Evolutionary conservation across 768 basidiomycete species (phyloP).

Genomic region (Termitomyces sp.): DNA sequence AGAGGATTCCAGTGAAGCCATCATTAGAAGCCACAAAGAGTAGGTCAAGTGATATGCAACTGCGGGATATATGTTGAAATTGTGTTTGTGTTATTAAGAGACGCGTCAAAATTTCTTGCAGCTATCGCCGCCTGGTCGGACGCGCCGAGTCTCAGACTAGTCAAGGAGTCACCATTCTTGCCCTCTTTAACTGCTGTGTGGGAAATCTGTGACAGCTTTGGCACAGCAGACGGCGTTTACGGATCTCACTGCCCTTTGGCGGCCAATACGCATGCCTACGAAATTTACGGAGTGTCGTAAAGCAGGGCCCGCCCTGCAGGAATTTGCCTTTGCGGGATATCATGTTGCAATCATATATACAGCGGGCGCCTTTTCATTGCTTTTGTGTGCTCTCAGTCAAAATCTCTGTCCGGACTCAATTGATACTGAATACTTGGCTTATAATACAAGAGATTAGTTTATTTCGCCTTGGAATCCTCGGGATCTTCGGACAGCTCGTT

Average conservation of each 20-base stretch:
- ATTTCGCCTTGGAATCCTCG: too few relatives aligned
- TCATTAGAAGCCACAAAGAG: slow-evolving; percentile 37
- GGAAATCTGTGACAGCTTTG: background rate
- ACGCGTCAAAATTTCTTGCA: slow-evolving; percentile 28
- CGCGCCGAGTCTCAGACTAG: slow-evolving; percentile 25
- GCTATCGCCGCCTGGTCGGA: slow-evolving; percentile 25
- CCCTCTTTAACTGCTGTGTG: slow-evolving; percentile 25
- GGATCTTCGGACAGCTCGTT: too few relatives aligned
- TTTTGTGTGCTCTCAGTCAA: too few relatives aligned
- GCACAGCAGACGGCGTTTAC: background rate
- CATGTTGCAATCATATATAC: background rate
- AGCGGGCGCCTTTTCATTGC: too few relatives aligned
- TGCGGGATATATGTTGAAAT: background rate
- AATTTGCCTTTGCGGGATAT: too few relatives aligned
- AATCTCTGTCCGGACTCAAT: too few relatives aligned
- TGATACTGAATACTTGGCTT: too few relatives aligned
- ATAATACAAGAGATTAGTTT: too few relatives aligned
- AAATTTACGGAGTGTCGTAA: background rate
- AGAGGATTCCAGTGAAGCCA: slow-evolving; percentile 30
- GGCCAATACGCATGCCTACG: background rate
- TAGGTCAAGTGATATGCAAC: slow-evolving; percentile 17
- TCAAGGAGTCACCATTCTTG: slow-evolving; percentile 35
- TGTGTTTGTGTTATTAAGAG: slow-evolving; percentile 16
- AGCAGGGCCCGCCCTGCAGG: background rate
- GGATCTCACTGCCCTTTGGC: background rate